These are phyloP conservation scores for Boletus smithii DNA, from an alignment of 1,284 basidiomycete genomes.

Conservation along the genomic window DNA sequence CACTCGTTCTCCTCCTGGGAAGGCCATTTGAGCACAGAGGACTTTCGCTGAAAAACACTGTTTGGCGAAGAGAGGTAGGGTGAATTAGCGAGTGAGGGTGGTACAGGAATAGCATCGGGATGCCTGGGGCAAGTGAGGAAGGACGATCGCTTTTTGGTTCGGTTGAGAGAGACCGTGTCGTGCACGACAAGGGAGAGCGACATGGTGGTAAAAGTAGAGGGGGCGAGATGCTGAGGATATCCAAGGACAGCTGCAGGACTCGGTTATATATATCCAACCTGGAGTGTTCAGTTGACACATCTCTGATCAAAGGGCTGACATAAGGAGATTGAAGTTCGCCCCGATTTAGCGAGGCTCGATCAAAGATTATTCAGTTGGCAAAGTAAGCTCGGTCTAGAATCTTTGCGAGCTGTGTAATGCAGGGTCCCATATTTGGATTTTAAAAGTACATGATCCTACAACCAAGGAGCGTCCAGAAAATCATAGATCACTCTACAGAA, in stretches of 20 bases:
- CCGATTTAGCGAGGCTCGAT: constrained; percentile 23
- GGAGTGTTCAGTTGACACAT: constrained; percentile 27
- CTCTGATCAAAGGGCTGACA: constrained; percentile 24
- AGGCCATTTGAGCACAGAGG: constrained; percentile 36
- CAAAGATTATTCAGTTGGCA: constrained; percentile 22
- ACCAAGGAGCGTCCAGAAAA: constrained; percentile 11
- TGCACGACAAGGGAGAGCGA: constrained; percentile 14
- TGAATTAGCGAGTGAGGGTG: constrained; percentile 53
- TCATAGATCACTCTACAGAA: constrained; percentile 23
- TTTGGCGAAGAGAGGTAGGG: constrained; percentile 49
- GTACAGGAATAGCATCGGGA: constrained; percentile 43
- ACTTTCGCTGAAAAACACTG: constrained; percentile 45
- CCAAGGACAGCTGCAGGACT: not conserved
- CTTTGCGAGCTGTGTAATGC: constrained; percentile 19
- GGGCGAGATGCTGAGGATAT: constrained; percentile 14
- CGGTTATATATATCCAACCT: constrained; percentile 18
- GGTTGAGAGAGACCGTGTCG: constrained; percentile 9
- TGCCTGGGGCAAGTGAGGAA: constrained; percentile 13
- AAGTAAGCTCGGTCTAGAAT: constrained; percentile 26
- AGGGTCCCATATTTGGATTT: constrained; percentile 3
- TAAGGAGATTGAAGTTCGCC: constrained; percentile 17
- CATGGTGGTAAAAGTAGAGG: constrained; percentile 14
- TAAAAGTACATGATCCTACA: constrained; percentile 22
- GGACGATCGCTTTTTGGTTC: constrained; percentile 17
- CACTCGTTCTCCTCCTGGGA: constrained; percentile 52